Percentiles rank a stretch among this genome's conserved stretches.
Evolutionary conservation across 2,329 filamentous ascomycete species (phyloP).

Genomic region (Cladorrhinum sp.): DNA sequence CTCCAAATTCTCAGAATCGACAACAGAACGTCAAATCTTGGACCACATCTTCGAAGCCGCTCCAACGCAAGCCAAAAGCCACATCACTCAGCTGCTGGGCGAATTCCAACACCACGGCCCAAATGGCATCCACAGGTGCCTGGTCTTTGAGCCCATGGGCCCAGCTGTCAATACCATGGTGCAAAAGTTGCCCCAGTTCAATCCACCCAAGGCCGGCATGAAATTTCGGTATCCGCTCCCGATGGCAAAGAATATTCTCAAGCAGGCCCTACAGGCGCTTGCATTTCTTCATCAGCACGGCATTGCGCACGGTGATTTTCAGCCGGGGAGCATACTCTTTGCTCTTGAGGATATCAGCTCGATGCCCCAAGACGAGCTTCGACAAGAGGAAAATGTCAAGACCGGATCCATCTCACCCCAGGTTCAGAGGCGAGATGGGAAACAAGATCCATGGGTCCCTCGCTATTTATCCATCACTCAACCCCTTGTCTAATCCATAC

Average conservation of each 20-base stretch:
- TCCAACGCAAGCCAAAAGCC: no score
- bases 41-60: no score
- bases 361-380: no score
- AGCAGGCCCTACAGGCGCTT: slow-evolving; percentile 38
- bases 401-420: no score
- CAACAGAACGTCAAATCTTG: no score
- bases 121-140: neutral
- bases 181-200: slow-evolving; percentile 34
- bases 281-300: slow-evolving; percentile 37
- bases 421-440: no score
- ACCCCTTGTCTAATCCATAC: no score
- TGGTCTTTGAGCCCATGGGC: neutral
- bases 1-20: no score
- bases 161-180: slow-evolving; percentile 36
- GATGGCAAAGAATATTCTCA: slow-evolving; percentile 41
- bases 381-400: no score
- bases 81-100: neutral
- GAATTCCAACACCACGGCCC: neutral
- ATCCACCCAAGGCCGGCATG: slow-evolving; percentile 25
- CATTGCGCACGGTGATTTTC: slow-evolving; percentile 41
- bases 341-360: slow-evolving; percentile 30
- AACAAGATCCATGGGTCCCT: no score
- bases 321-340: slow-evolving; percentile 39
- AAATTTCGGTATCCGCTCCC: slow-evolving; percentile 40
- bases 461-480: no score